Percentiles rank a stretch among this genome's conserved stretches.
These are phyloP conservation scores for Penicillium coffeae DNA, from an alignment of 495 filamentous ascomycete genomes.

Conservation along the genomic window DNA sequence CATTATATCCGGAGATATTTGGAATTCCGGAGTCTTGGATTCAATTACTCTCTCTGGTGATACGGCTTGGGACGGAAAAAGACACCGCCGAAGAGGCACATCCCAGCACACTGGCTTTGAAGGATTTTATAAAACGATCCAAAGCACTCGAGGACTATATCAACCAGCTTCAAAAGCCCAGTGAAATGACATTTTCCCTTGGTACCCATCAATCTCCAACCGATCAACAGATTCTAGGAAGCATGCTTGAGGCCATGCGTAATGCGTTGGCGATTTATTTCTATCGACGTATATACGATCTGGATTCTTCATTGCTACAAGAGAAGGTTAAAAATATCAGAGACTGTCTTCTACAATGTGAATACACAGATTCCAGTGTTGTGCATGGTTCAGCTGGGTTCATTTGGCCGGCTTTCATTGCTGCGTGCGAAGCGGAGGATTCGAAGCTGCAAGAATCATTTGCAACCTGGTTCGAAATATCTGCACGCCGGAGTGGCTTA, in stretches of 20 bases:
- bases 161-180: constrained; percentile 13
- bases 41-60: constrained; percentile 19
- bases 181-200: constrained; percentile 1
- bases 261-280: constrained; percentile 27
- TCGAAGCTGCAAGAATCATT: constrained; percentile 18
- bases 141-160: constrained; percentile 21
- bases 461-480: constrained; percentile 21
- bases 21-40: constrained; percentile 26
- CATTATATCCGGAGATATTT: constrained; percentile 26
- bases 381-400: constrained; percentile 20
- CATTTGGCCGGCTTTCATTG: constrained; percentile 29
- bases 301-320: constrained; percentile 21
- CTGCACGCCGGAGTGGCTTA: constrained; percentile 16
- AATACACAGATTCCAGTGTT: constrained; percentile 14
- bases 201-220: constrained; percentile 10
- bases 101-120: constrained; percentile 9
- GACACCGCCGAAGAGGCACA: constrained; percentile 13
- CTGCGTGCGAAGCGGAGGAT: constrained; percentile 26
- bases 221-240: constrained; percentile 9
- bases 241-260: constrained; percentile 23
- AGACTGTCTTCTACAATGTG: constrained; percentile 16
- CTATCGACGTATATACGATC: constrained; percentile 27
- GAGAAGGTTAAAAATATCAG: constrained; percentile 17
- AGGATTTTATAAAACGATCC: constrained; percentile 19
- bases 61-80: constrained; percentile 26